phyloP scores from a whole-genome alignment of 2,329 filamentous ascomycete genomes.

The Hymenoscyphus linearis region DNA sequence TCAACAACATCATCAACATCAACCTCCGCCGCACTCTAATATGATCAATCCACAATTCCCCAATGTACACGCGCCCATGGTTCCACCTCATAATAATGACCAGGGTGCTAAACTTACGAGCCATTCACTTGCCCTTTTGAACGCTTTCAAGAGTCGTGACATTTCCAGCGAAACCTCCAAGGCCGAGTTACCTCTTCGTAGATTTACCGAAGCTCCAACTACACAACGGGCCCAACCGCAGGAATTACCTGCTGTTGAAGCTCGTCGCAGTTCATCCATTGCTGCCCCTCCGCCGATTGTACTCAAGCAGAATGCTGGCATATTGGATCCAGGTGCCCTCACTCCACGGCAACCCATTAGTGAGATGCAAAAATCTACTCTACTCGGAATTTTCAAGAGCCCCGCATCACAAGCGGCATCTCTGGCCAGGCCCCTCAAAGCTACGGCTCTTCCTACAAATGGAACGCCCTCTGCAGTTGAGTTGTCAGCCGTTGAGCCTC shows the following conservation, averaged over 20 bases:
- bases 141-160: slow-evolving; percentile 38
- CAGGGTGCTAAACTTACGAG: slow-evolving; percentile 34
- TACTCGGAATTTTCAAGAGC: slow-evolving; percentile 30
- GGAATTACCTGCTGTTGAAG: slow-evolving; percentile 28
- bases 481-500: slow-evolving; percentile 29
- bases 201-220: slow-evolving; percentile 11
- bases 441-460: slow-evolving; percentile 24
- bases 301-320: slow-evolving; percentile 8
- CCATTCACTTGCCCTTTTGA: slow-evolving; percentile 41
- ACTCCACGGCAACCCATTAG: slow-evolving; percentile 22
- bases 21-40: slow-evolving; percentile 9
- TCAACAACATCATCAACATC: slow-evolving; percentile 18
- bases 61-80: slow-evolving; percentile 25
- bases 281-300: slow-evolving; percentile 5
- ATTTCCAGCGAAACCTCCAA: slow-evolving; percentile 9
- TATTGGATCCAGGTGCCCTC: slow-evolving; percentile 12
- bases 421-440: slow-evolving; percentile 11
- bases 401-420: slow-evolving; percentile 19
- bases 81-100: slow-evolving; percentile 23
- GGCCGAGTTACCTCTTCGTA: slow-evolving; percentile 17
- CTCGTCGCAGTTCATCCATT: slow-evolving; percentile 6
- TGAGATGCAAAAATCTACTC: slow-evolving; percentile 26
- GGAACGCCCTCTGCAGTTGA: slow-evolving; percentile 29
- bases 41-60: slow-evolving; percentile 25
- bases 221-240: slow-evolving; percentile 17